A percentile compares a stretch with the other conserved stretches of the same genome.
These are phyloP conservation scores for Poa pratensis DNA, from an alignment of 176 grass and related monocot genomes.

Conservation along the genomic window DNA sequence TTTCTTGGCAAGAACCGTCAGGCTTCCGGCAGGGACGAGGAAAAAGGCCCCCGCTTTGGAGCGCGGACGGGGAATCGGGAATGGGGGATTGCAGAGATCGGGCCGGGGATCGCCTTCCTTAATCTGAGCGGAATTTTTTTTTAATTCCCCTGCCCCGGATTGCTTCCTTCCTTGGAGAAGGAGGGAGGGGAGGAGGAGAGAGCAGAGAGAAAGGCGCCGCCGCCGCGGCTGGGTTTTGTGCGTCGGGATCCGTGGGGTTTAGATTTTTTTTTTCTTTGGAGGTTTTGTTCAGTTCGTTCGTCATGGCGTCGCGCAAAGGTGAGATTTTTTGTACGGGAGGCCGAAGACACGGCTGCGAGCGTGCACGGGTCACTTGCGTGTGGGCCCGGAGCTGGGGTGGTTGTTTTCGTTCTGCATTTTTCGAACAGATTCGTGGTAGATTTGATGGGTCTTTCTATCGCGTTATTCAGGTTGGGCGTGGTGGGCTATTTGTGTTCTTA, in stretches of 20 bases:
- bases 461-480: background rate
- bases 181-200: background rate
- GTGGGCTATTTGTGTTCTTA: background rate
- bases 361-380: background rate
- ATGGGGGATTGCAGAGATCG: background rate
- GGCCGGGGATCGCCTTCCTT: constrained; percentile 33
- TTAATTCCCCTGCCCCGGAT: background rate
- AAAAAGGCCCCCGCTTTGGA: constrained; percentile 6
- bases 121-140: background rate
- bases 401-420: background rate
- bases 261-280: background rate
- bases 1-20: background rate
- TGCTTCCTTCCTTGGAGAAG: constrained; percentile 36
- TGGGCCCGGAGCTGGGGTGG: background rate
- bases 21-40: background rate
- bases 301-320: background rate
- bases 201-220: background rate
- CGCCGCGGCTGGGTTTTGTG: constrained; percentile 24
- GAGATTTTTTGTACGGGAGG: background rate
- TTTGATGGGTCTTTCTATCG: background rate
- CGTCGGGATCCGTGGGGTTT: constrained; percentile 31
- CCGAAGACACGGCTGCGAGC: too few relatives aligned
- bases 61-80: background rate
- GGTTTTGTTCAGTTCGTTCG: constrained; percentile 13
- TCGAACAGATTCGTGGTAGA: too few relatives aligned